Evolutionary conservation across 352 stramenopile genomes (phyloP).

Genomic region (Vaucheria bursata): DNA sequence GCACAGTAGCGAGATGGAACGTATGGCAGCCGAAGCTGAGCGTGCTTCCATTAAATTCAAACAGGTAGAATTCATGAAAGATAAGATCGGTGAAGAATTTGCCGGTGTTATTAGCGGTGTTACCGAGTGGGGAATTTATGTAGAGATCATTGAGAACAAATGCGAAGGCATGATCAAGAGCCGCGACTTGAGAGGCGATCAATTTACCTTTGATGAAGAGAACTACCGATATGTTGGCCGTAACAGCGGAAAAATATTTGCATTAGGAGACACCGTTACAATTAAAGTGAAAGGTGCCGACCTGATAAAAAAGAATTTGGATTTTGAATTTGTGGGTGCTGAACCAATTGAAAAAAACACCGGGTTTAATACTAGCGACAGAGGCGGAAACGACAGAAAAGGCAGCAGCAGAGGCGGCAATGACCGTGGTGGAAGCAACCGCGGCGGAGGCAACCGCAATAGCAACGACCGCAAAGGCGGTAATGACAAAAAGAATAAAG

Average conservation of each 20-base stretch:
- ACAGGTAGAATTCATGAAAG: neutral
- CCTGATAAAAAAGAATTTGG: neutral
- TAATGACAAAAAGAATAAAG: no score
- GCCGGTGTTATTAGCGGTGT: neutral
- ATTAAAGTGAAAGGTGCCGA: neutral
- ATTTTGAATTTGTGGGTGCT: no score
- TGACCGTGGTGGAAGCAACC: no score
- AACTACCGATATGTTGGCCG: neutral
- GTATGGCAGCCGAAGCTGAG: neutral
- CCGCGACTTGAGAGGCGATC: neutral
- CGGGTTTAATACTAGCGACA: no score
- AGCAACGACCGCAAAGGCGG: no score
- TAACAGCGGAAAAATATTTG: neutral
- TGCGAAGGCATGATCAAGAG: neutral
- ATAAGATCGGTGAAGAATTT: neutral
- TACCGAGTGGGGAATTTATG: neutral
- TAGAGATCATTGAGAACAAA: neutral
- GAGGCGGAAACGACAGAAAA: no score
- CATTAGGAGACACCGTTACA: neutral
- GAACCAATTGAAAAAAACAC: no score
- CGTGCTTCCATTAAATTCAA: neutral
- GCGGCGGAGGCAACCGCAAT: no score
- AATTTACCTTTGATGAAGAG: neutral
- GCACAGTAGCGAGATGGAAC: neutral
- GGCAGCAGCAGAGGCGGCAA: no score